Evolutionary conservation across 352 stramenopile species (phyloP).

Genomic region (Peronospora belbahrii): DNA sequence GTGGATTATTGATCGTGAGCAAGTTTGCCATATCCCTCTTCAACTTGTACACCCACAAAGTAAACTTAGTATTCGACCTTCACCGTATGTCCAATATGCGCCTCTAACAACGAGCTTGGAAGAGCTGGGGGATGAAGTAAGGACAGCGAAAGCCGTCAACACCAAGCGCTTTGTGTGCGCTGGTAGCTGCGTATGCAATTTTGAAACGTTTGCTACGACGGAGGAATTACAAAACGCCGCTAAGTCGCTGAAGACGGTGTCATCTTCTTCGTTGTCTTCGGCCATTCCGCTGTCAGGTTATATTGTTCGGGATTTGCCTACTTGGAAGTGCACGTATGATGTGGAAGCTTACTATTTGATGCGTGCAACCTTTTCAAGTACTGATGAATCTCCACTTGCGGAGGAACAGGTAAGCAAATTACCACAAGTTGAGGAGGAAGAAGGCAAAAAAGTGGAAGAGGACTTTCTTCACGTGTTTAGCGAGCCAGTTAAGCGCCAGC

Average conservation of each 20-base stretch:
- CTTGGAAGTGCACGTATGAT: conserved; percentile 85
- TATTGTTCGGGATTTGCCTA: conserved; percentile 74
- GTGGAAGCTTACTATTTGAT: conserved; percentile 85
- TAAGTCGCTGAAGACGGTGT: conserved; percentile 28
- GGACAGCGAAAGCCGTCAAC: conserved; percentile 59
- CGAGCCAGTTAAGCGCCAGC: conserved; percentile 35
- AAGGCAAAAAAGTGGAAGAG: conserved; percentile 62
- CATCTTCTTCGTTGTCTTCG: conserved; percentile 29
- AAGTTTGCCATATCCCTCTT: conserved; percentile 75
- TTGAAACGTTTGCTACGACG: conserved; percentile 65
- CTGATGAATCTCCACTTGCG: conserved; percentile 32
- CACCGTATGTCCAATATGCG: conserved; percentile 78
- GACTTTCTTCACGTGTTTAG: conserved; percentile 77
- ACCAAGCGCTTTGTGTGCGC: conserved; percentile 76
- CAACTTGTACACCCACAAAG: conserved; percentile 81
- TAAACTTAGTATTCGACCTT: conserved; percentile 83
- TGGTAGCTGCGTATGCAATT: conserved; percentile 74
- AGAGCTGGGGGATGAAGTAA: conserved; percentile 67
- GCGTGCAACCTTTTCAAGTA: conserved; percentile 68
- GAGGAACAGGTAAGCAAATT: conserved; percentile 21
- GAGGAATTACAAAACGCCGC: conserved; percentile 57
- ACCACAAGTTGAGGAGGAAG: conserved; percentile 43
- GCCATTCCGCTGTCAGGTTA: conserved; percentile 60
- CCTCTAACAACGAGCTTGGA: conserved; percentile 73
- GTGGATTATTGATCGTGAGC: conserved; percentile 81